Conservation (phyloP, 371 early-diverging fungal species). For the Saksenaea oblongispora region DNA sequence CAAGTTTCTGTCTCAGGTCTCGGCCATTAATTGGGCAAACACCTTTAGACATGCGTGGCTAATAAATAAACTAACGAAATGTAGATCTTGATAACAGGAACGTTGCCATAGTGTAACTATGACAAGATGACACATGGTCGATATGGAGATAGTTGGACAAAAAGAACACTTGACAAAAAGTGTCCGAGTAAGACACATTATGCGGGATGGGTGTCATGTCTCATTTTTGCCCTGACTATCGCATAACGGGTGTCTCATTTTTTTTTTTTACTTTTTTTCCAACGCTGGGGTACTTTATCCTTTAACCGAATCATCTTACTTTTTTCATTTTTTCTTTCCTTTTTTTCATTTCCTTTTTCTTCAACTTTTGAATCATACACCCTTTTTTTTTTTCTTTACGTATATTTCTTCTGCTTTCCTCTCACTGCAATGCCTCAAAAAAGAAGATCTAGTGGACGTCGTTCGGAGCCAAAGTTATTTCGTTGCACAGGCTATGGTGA, state of each 20-base stretch:
- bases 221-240: conserved; percentile 2
- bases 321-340: conserved; percentile 1
- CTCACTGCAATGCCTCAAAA: conserved; percentile 12
- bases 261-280: neutral
- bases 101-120: neutral
- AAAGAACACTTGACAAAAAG: neutral
- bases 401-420: conserved; percentile 2
- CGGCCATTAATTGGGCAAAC: neutral
- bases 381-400: neutral
- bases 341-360: conserved; percentile 4
- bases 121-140: neutral
- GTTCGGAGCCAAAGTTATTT: conserved; percentile 51
- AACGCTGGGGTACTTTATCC: too few species aligned
- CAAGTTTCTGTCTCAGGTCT: conserved; percentile 1
- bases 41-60: neutral
- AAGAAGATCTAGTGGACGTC: conserved; percentile 5
- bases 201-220: conserved; percentile 6
- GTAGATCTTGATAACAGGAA: neutral
- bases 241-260: neutral
- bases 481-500: conserved; percentile 59
- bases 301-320: neutral
- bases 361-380: neutral
- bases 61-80: neutral
- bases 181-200: conserved; percentile 2
- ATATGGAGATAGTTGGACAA: neutral